Base-by-base conservation (phyloP, 345 rosid species). In the Salix brachista region DNA sequence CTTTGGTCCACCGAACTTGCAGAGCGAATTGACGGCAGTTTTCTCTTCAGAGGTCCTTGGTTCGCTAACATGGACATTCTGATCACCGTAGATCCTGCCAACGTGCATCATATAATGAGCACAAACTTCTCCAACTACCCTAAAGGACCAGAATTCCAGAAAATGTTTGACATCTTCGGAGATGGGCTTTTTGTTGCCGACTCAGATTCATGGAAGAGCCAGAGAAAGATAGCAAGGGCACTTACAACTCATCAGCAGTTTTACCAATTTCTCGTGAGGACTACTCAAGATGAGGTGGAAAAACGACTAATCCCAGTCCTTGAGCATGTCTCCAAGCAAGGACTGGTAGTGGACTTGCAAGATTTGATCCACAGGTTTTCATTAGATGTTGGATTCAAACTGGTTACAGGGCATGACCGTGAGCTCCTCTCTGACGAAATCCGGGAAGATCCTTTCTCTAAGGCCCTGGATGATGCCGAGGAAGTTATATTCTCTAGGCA, bases 401-500 rank as follows among this genome's bases (percentile, higher is more conserved):
- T 92, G 10, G 85, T 92, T 5, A 48, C 88, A 11, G 93, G 97
- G 1, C 72, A 80, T 16, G 92, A 91, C 48, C 92, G 89, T 0
- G 71, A 83, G 65, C 85, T 88, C 70, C 84, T 94, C 72, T 90
- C 87, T 78, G 42, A 77, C 62, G 81, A 88, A 2, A 73, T 80
- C 16, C 88, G 90, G 0, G 78, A 80, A 70, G 87, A 90, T 21
- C 67, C 76, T 4, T 84, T 91, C 1, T 84, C 79, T 8, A 74
- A 70, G 5, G 96, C 91, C 16, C 80, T 94, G 14, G 97, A 91
- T 18, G 70, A 54, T 10, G 91, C 90, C 0, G 88, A 92, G 0
- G 88, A 75, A 75, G 89, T 83, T 1, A 79, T 93, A 44, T 92
- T 95, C 39, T 82, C 80, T 73, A 81, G 97, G 4, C 97, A 87